phyloP scores from a whole-genome alignment of 1,284 basidiomycete genomes.

The Xerocomus amazonicus region DNA sequence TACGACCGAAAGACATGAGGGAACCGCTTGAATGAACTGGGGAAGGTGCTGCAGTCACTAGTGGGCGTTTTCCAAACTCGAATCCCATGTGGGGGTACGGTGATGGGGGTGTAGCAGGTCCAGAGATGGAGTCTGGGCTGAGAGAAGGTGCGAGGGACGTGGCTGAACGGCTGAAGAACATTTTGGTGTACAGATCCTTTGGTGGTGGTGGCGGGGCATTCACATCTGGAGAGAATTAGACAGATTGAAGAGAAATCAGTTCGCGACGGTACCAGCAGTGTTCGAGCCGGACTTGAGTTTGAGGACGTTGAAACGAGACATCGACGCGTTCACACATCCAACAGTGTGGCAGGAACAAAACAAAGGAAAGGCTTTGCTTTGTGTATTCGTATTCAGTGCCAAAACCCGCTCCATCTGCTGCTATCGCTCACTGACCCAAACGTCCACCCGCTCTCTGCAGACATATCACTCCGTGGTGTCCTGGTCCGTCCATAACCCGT shows the following conservation, averaged over 20 bases:
- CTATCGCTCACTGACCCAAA: conserved; percentile 12
- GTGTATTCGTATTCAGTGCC: conserved; percentile 9
- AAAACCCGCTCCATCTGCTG: conserved; percentile 24
- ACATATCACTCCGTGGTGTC: conserved; percentile 20
- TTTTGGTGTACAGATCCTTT: conserved; percentile 48
- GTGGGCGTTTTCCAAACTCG: conserved; percentile 16
- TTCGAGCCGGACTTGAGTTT: conserved; percentile 33
- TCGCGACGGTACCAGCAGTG: conserved; percentile 1
- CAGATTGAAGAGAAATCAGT: neutral
- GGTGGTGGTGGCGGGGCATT: conserved; percentile 53
- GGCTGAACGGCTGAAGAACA: conserved; percentile 50
- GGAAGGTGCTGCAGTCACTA: conserved; percentile 4
- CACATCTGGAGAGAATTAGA: conserved; percentile 3
- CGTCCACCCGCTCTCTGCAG: conserved; percentile 22
- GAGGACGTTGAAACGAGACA: conserved; percentile 62
- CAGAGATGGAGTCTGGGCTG: conserved; percentile 32
- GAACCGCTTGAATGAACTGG: conserved; percentile 32
- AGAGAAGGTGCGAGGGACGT: conserved; percentile 49
- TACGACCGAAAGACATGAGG: conserved; percentile 20
- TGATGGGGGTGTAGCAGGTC: conserved; percentile 36
- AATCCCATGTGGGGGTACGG: conserved; percentile 23
- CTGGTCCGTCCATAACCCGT: neutral
- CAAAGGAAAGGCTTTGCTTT: too few relatives aligned
- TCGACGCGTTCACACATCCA: conserved; percentile 40
- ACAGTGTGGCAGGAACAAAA: too few relatives aligned